Percentiles rank a stretch among this genome's conserved stretches.
Evolutionary conservation across 805 yeast species (phyloP).

Genomic region (Hanseniaspora thailandica): DNA sequence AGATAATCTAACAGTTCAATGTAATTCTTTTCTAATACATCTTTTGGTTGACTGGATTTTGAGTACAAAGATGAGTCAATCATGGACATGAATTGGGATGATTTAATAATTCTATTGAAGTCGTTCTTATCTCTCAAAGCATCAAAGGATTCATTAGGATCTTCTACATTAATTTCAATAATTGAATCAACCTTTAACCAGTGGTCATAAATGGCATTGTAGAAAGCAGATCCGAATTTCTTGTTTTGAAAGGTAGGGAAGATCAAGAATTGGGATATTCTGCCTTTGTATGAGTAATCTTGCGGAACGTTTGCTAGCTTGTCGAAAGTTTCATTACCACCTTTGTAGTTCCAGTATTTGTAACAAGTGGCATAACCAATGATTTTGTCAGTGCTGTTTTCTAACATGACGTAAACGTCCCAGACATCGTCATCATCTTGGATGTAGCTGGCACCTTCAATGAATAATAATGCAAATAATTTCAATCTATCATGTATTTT

Average conservation of each 20-base stretch:
- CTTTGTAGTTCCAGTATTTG: constrained; percentile 66
- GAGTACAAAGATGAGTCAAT: constrained; percentile 22
- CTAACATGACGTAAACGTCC: constrained; percentile 55
- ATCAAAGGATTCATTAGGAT: constrained; percentile 87
- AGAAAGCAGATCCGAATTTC: constrained; percentile 60
- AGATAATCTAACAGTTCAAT: constrained; percentile 33
- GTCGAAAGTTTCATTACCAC: constrained; percentile 39
- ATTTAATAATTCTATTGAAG: constrained; percentile 28
- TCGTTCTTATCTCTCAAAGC: constrained; percentile 80
- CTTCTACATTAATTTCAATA: constrained; percentile 76
- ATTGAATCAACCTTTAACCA: constrained; percentile 48
- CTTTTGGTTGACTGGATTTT: constrained; percentile 5
- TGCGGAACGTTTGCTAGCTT: constrained; percentile 23
- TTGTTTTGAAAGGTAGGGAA: constrained; percentile 73
- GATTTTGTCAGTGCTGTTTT: constrained; percentile 33
- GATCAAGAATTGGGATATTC: constrained; percentile 77
- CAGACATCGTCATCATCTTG: constrained; percentile 66
- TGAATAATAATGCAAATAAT: constrained; percentile 67
- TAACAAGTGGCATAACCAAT: constrained; percentile 78
- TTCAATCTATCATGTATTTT: constrained; percentile 61
- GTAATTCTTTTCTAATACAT: constrained; percentile 13
- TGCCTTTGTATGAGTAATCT: constrained; percentile 39
- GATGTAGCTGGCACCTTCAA: constrained; percentile 88
- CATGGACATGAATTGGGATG: neutral
- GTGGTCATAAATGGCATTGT: constrained; percentile 39